A percentile compares a stretch with the other conserved stretches of the same genome.
These are phyloP conservation scores for Cryphonectria radicalis DNA, from an alignment of 2,329 filamentous ascomycete genomes.

Conservation along the genomic window DNA sequence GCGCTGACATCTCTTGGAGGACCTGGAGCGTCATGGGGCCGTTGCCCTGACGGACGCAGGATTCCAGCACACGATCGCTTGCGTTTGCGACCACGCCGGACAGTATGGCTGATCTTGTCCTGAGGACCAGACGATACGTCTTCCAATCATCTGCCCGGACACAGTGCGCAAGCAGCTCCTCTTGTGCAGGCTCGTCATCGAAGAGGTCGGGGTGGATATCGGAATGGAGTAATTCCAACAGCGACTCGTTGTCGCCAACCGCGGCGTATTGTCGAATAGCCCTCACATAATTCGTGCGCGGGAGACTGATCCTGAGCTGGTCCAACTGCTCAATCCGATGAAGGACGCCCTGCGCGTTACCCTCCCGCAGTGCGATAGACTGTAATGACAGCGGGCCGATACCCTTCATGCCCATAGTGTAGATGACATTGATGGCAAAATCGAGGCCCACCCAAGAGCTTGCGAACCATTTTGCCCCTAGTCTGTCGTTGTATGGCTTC, in stretches of 20 bases:
- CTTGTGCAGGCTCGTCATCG: slow-evolving; percentile 49
- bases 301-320: slow-evolving; percentile 64
- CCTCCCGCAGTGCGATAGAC: slow-evolving; percentile 72
- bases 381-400: slow-evolving; percentile 80
- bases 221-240: slow-evolving; percentile 50
- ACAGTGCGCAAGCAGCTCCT: slow-evolving; percentile 42
- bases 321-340: slow-evolving; percentile 64
- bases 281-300: slow-evolving; percentile 66
- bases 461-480: slow-evolving; percentile 83
- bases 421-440: slow-evolving; percentile 70
- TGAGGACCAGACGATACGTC: slow-evolving; percentile 49
- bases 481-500: slow-evolving; percentile 65
- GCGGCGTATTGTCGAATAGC: slow-evolving; percentile 67
- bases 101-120: slow-evolving; percentile 44
- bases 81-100: slow-evolving; percentile 36
- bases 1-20: slow-evolving; percentile 44
- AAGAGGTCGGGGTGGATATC: slow-evolving; percentile 62
- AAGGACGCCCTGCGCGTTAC: slow-evolving; percentile 58
- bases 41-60: slow-evolving; percentile 37
- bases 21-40: slow-evolving; percentile 38
- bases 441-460: slow-evolving; percentile 72
- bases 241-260: slow-evolving; percentile 55
- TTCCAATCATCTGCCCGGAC: slow-evolving; percentile 45
- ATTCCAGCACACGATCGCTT: slow-evolving; percentile 42
- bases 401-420: slow-evolving; percentile 69